Evolutionary conservation across 2,329 filamentous ascomycete species (phyloP), one percentile per base, ranked within the genome.

Genomic region (Lasiodiplodia sp.): DNA sequence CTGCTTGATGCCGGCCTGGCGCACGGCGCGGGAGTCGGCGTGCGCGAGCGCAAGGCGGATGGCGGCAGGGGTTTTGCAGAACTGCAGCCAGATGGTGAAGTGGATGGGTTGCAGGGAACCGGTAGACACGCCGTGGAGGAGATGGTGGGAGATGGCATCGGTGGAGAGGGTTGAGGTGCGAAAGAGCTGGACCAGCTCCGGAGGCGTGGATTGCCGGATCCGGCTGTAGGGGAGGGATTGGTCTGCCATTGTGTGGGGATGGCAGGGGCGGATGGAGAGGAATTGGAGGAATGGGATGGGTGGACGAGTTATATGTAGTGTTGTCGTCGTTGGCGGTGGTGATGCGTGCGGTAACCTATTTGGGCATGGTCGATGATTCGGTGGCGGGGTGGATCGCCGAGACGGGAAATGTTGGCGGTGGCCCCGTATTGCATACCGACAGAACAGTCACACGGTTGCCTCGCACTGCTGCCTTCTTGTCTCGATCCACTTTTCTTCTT

Each of bases 31-130:
- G 0, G 77, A 78, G 2, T 70, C 23, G 8, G 72, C 69, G 56
- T 78, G 76, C n/a, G 31, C 65, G 8, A 78, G 66, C 12, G 74
- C 73, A 62, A 66, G 21, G 21, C 40, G 49, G 21, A 77, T 56
- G 7, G 71, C 65, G 8, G 25, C 3, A 10, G 74, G 72, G n/a
- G 72, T 73, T 10, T 67, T 67, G 2, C 73, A 71, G 16, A 77
- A 40, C 8, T 70, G 69, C 6, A 79, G 71, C 76, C 76, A 79
- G 25, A 73, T 67, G 10, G 63, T 66, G 63, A 76, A 75, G 11
- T 69, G 57, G 10, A 52, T 38, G 0, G 75, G 73, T 0, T 70
- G 16, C n/a, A 77, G 57, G 7, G 74, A 74, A 12, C 72, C 72
- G 5, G 44, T 51, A 47, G 70, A 64, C 25, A 75, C 60, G 10